These are phyloP conservation scores for Phycomyces blakesleeanus DNA, from an alignment of 192 early-diverging fungal species.

Conservation along the genomic window DNA sequence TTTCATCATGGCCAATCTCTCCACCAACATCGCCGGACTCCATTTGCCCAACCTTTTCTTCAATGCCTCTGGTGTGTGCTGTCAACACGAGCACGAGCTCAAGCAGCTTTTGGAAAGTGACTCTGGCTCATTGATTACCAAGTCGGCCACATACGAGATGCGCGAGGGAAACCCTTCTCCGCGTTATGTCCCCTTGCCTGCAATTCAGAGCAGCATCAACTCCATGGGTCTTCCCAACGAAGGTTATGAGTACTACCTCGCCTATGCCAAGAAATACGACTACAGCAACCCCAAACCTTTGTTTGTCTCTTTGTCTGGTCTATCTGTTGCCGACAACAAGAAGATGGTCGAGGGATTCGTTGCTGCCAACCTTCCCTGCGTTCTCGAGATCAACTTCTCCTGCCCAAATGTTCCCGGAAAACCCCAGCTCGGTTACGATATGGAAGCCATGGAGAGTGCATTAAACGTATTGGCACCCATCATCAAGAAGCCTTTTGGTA, in stretches of 20 bases:
- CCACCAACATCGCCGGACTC: slow-evolving; percentile 34
- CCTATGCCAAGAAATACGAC: slow-evolving; percentile 33
- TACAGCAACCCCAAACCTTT: slow-evolving; percentile 30
- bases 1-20: slow-evolving; percentile 32
- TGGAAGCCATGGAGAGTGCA: slow-evolving; percentile 36
- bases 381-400: slow-evolving; percentile 35
- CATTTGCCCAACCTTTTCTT: slow-evolving; percentile 31
- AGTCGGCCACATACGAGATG: slow-evolving; percentile 29
- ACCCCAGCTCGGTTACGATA: slow-evolving; percentile 35
- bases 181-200: slow-evolving; percentile 28
- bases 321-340: slow-evolving; percentile 31
- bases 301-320: slow-evolving; percentile 32
- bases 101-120: slow-evolving; percentile 27
- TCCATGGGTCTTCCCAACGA: slow-evolving; percentile 38
- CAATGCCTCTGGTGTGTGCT: slow-evolving; percentile 37
- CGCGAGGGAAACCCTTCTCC: slow-evolving; percentile 35
- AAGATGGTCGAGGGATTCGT: slow-evolving; percentile 35
- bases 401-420: slow-evolving; percentile 37
- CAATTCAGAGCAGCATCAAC: slow-evolving; percentile 26
- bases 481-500: slow-evolving; percentile 33
- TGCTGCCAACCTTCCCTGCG: slow-evolving; percentile 23
- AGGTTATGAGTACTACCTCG: slow-evolving; percentile 34
- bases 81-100: slow-evolving; percentile 26
- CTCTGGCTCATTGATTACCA: slow-evolving; percentile 34
- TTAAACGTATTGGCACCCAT: slow-evolving; percentile 27